Evolutionary conservation across 306 rosid genomes (phyloP).

Genomic region (Fragaria nilgerrensis): DNA sequence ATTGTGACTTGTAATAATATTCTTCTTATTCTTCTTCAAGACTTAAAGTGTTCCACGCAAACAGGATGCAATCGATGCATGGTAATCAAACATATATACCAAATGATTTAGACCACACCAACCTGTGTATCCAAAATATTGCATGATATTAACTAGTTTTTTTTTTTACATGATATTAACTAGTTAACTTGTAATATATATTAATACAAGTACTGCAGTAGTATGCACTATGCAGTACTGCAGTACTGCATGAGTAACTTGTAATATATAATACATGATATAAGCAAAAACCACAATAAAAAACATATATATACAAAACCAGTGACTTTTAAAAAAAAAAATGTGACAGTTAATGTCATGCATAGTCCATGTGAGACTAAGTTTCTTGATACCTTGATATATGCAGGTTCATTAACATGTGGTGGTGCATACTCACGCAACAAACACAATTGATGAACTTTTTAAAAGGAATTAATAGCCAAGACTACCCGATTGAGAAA

Average conservation of each 20-base stretch:
- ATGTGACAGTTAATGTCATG: background rate
- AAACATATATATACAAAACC: too few species aligned
- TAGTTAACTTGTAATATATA: background rate
- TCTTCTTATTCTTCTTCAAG: background rate
- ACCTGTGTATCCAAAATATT: constrained; percentile 14
- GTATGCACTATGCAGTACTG: too few species aligned
- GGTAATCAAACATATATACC: constrained; percentile 35
- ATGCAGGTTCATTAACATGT: background rate
- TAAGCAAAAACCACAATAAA: background rate
- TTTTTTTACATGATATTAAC: constrained; percentile 38
- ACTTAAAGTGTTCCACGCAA: background rate
- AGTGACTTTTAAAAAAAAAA: too few species aligned
- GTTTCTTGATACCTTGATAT: background rate
- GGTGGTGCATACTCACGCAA: background rate
- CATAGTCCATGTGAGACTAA: background rate
- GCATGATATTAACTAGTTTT: too few species aligned
- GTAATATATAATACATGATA: too few species aligned
- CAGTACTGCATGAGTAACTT: background rate
- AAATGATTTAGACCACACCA: constrained; percentile 52
- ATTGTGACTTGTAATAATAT: too few species aligned
- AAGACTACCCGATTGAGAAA: too few species aligned
- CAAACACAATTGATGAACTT: too few species aligned
- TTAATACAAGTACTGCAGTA: too few species aligned
- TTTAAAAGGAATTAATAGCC: too few species aligned
- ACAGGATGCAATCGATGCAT: constrained; percentile 8